Conservation (phyloP, 1,284 basidiomycete genomes). For the Psilocybe mexicana region DNA sequence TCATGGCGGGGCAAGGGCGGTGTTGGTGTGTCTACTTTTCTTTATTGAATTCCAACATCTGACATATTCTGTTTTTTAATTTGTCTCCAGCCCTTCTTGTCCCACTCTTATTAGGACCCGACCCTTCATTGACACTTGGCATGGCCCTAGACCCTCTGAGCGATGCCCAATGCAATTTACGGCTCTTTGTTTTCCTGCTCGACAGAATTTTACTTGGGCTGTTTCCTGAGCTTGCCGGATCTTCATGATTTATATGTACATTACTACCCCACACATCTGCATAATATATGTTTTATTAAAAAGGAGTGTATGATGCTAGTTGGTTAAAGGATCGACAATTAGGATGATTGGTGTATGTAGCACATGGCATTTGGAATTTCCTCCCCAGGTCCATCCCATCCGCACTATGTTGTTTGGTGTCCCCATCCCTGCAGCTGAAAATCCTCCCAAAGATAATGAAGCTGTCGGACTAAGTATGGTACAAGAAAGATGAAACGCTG, state of each 20-base stretch:
- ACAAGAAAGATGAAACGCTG: no score
- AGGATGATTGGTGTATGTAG: no score
- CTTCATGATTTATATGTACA: background rate
- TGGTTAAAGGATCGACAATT: no score
- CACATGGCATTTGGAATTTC: no score
- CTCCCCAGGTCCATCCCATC: no score
- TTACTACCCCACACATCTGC: background rate
- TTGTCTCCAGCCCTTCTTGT: slow-evolving; percentile 33
- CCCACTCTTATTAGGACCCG: slow-evolving; percentile 50
- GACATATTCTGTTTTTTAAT: background rate
- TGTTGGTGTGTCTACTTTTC: slow-evolving; percentile 40
- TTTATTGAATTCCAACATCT: slow-evolving; percentile 1
- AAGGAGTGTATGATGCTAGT: background rate
- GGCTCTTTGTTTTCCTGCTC: slow-evolving; percentile 63
- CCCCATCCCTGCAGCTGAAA: no score
- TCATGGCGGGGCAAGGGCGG: slow-evolving; percentile 45
- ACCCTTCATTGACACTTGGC: slow-evolving; percentile 44
- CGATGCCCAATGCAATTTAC: slow-evolving; percentile 62
- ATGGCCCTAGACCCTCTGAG: slow-evolving; percentile 59
- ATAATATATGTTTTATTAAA: background rate
- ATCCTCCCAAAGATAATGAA: no score
- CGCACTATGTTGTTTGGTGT: no score
- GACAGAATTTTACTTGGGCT: slow-evolving; percentile 61
- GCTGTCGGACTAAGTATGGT: no score
- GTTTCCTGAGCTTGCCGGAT: slow-evolving; percentile 61